These are phyloP conservation scores for Salix exigua DNA, from an alignment of 345 rosid species.

Conservation along the genomic window DNA sequence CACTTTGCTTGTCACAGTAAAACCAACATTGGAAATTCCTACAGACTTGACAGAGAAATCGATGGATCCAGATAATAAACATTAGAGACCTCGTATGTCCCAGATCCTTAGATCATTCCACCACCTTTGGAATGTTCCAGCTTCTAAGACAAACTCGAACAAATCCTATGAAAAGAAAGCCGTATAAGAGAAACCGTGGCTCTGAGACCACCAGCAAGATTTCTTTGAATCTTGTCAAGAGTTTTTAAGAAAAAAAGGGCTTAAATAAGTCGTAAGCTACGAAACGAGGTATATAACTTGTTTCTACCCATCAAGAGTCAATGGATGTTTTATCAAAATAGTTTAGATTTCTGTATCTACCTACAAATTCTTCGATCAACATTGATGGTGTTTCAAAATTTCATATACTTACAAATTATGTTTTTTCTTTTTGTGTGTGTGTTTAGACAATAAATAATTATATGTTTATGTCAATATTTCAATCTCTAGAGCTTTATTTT, in stretches of 20 bases:
- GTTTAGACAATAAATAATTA: too few relatives aligned
- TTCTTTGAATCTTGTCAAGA: not conserved
- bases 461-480: too few relatives aligned
- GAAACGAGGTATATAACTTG: not conserved
- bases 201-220: constrained; percentile 42
- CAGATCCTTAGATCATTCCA: constrained; percentile 71
- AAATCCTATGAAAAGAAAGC: constrained; percentile 52
- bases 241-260: too few relatives aligned
- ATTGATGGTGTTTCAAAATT: too few relatives aligned
- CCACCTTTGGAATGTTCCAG: constrained; percentile 57
- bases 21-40: constrained; percentile 43
- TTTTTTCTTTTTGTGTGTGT: too few relatives aligned
- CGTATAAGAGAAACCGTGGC: constrained; percentile 56
- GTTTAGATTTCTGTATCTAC: too few relatives aligned
- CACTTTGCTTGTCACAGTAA: constrained; percentile 59
- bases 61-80: constrained; percentile 33
- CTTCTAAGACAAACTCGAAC: constrained; percentile 33
- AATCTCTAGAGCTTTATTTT: too few relatives aligned
- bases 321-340: not conserved
- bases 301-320: too few relatives aligned
- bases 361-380: too few relatives aligned
- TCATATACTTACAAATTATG: too few relatives aligned
- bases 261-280: too few relatives aligned
- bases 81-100: constrained; percentile 37
- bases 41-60: constrained; percentile 45